Evolutionary conservation across 2,329 filamentous ascomycete genomes (phyloP), one percentile per base, ranked within the genome.

Genomic region (Epichloe sp.): DNA sequence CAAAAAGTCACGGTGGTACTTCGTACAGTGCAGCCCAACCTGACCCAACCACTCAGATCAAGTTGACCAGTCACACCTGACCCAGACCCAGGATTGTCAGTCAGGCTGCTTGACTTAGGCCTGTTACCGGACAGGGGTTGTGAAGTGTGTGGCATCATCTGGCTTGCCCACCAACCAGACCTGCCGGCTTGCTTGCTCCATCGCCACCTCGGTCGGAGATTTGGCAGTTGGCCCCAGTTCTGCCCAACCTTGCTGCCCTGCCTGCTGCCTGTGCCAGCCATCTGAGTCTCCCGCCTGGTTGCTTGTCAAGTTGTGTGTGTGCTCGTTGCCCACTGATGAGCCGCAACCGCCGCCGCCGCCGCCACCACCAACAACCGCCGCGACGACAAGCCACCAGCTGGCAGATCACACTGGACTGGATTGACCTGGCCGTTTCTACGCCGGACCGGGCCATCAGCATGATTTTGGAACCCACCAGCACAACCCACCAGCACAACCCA

Each of bases 11-110:
- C 37, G 15, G 15, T 8, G 3, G 21, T 17, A 23, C 12, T 26
- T 5, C 11, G 41, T 43, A 40, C 31, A 43, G 41, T 44, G 47
- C 51, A 49, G 51, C 51, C 51, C 51, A 52, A 49, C 19, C 41
- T 14, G 17, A 8, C 40, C 40, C n/a, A 23, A 47, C 42, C 12
- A n/a, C 14, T 45, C 43, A 45, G 14, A 15, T 21, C 43, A 45
- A 38, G 23, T 40, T 35, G 44, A 38, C 36, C 34, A 44, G 47
- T 23, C 19, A 48, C 12, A 26, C 48, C 26, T 15, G 48, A 49
- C 48, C 48, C 43, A n/a, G 7, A 15, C 12, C 26, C 21, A 44
- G 43, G 12, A 44, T 14, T 31, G 26, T 31, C 26, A 31, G n/a
- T 44, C 21, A 31, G 43, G 12, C 21, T 17, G 21, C 43, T 45